Conservation (phyloP, 176 grass and related monocot genomes). For the Zea mays region DNA sequence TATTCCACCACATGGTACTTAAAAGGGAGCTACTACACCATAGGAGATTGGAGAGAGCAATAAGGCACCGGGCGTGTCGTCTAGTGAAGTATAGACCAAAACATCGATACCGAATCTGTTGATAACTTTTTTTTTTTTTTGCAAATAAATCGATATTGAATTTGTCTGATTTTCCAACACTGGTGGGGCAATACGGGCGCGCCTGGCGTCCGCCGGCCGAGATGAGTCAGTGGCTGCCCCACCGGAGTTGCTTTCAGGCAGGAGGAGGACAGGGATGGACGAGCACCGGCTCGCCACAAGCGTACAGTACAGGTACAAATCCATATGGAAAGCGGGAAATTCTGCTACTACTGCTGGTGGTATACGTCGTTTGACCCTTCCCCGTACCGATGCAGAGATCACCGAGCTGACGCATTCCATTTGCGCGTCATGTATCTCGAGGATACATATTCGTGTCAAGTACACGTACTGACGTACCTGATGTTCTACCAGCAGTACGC, state of each 20-base stretch:
- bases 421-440: neutral
- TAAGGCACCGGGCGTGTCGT: no score
- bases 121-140: no score
- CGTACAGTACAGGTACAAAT: neutral
- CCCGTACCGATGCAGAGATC: neutral
- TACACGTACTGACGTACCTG: no score
- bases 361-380: neutral
- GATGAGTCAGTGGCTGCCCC: neutral
- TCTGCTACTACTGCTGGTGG: neutral
- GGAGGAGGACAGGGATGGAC: neutral
- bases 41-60: no score
- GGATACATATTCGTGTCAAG: neutral
- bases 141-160: no score
- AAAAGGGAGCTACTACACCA: no score
- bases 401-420: neutral
- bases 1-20: no score
- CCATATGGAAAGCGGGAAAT: neutral
- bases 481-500: no score
- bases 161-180: no score
- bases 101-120: no score
- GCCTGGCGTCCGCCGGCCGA: slow-evolving; percentile 11
- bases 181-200: neutral
- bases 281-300: slow-evolving; percentile 6
- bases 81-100: no score
- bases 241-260: slow-evolving; percentile 21